Conservation (phyloP, 768 basidiomycete species). For the Psilocybe cyanescens region DNA sequence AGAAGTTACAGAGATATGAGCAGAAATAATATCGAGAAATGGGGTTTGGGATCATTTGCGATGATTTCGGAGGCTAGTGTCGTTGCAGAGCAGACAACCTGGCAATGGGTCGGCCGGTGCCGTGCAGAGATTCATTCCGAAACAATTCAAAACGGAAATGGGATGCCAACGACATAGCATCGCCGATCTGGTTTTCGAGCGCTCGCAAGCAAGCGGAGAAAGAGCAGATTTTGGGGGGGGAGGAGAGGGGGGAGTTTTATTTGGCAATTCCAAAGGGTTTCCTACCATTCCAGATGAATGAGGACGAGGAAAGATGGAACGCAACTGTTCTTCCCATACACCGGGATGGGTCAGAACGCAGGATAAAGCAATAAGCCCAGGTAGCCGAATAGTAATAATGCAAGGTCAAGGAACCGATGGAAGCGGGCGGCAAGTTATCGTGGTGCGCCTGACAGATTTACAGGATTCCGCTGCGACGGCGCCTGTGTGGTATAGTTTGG, state of each 20-base stretch:
- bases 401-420: conserved; percentile 11
- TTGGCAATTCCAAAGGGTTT: conserved; percentile 15
- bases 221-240: conserved; percentile 11
- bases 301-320: conserved; percentile 6
- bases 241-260: conserved; percentile 4
- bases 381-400: conserved; percentile 9
- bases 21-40: not conserved
- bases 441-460: conserved; percentile 12
- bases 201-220: conserved; percentile 16
- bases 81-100: not conserved
- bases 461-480: conserved; percentile 13
- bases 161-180: conserved; percentile 1
- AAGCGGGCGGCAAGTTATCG: conserved; percentile 15
- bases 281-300: conserved; percentile 8
- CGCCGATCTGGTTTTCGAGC: conserved; percentile 2
- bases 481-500: not conserved
- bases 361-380: conserved; percentile 18
- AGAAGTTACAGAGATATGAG: not conserved
- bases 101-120: not conserved
- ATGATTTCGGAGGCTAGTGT: not conserved
- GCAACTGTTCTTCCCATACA: conserved; percentile 17
- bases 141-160: not conserved
- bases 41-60: conserved; percentile 1
- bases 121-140: not conserved
- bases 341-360: conserved; percentile 17